A percentile compares a stretch with the other conserved stretches of the same genome.
phyloP scores from a whole-genome alignment of 768 basidiomycete species.

The Cubamyces sp. region DNA sequence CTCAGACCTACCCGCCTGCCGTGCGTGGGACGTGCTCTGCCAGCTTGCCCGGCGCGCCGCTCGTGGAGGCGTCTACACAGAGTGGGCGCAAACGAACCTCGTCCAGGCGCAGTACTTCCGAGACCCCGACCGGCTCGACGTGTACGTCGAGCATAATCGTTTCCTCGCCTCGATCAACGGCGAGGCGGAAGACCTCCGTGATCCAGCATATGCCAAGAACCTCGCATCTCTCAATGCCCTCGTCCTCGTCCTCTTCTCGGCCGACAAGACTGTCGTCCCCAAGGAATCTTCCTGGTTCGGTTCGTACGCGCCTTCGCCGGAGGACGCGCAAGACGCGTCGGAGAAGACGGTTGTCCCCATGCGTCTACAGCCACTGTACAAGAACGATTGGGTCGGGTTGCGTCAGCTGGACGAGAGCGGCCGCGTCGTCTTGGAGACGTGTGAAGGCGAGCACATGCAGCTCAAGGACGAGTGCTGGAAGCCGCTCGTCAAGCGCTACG shows the following conservation, averaged over 20 bases:
- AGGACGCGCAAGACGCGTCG: slow-evolving; percentile 31
- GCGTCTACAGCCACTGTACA: slow-evolving; percentile 72
- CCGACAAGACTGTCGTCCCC: slow-evolving; percentile 79
- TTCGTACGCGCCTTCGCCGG: slow-evolving; percentile 54
- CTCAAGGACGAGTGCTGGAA: slow-evolving; percentile 44
- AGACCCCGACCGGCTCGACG: slow-evolving; percentile 61
- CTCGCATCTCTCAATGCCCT: slow-evolving; percentile 65
- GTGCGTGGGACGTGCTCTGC: slow-evolving; percentile 69
- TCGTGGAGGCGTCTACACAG: slow-evolving; percentile 65
- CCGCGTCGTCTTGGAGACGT: slow-evolving; percentile 59
- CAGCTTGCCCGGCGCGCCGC: slow-evolving; percentile 64
- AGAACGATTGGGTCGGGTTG: slow-evolving; percentile 83
- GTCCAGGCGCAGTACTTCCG: slow-evolving; percentile 90
- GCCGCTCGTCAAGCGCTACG: slow-evolving; percentile 36
- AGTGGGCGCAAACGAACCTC: slow-evolving; percentile 78
- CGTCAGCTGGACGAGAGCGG: slow-evolving; percentile 69
- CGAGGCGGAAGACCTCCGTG: slow-evolving; percentile 58
- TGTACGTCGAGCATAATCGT: slow-evolving; percentile 61
- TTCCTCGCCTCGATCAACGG: slow-evolving; percentile 84
- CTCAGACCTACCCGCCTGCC: slow-evolving; percentile 72
- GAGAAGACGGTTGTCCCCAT: slow-evolving; percentile 63
- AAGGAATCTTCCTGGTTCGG: slow-evolving; percentile 91
- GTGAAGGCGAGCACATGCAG: slow-evolving; percentile 80
- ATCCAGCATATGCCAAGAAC: slow-evolving; percentile 62
- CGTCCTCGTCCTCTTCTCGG: slow-evolving; percentile 72